phyloP scores from a whole-genome alignment of 164 flowering plant species.

The Stephania cephalantha region DNA sequence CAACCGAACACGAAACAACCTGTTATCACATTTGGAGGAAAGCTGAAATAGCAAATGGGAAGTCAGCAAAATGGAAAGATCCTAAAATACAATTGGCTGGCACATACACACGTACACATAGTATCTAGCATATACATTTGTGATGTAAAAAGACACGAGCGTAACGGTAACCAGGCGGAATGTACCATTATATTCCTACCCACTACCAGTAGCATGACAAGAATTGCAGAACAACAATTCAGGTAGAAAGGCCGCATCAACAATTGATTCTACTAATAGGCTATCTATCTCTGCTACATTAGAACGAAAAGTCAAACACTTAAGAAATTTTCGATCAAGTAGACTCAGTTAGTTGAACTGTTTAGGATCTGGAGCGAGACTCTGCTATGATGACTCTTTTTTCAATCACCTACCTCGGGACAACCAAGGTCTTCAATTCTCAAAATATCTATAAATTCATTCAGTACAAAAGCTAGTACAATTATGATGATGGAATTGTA shows the following conservation, averaged over 20 bases:
- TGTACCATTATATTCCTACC: neutral
- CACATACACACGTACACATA: too few relatives aligned
- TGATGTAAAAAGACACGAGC: neutral
- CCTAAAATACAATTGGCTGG: too few relatives aligned
- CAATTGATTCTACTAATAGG: neutral
- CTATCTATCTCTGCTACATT: neutral
- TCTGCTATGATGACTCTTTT: neutral
- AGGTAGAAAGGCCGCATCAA: neutral
- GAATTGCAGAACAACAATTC: too few relatives aligned
- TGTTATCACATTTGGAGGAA: conserved; percentile 81
- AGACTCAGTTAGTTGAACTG: neutral
- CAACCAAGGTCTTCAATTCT: neutral
- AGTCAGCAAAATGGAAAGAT: neutral
- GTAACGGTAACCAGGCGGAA: neutral
- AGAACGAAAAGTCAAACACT: neutral
- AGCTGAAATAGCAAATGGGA: conserved; percentile 44
- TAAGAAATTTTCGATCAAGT: neutral
- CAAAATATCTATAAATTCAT: neutral
- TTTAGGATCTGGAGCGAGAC: neutral
- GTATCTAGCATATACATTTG: too few relatives aligned
- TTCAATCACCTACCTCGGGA: neutral
- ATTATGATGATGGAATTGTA: neutral
- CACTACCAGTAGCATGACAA: too few relatives aligned
- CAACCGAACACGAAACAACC: conserved; percentile 67
- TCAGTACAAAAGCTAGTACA: neutral